These are phyloP conservation scores for Aspergillus sp. DNA, from an alignment of 2,329 filamentous ascomycete genomes.

Conservation along the genomic window DNA sequence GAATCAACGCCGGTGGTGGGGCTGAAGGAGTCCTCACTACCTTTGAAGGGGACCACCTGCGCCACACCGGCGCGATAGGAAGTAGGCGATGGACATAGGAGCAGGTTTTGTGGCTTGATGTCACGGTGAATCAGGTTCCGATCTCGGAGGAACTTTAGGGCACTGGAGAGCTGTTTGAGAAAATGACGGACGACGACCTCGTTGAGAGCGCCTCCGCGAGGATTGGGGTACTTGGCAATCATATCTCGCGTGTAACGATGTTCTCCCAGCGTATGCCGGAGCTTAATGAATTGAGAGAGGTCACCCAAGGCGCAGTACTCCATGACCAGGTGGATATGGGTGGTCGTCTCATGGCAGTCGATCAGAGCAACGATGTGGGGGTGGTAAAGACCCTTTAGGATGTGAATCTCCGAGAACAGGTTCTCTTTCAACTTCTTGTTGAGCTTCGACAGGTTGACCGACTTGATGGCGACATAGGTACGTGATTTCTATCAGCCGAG, in stretches of 20 bases:
- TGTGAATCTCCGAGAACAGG: conserved; percentile 90
- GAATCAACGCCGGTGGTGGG: conserved; percentile 78
- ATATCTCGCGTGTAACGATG: conserved; percentile 84
- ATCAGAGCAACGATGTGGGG: conserved; percentile 96
- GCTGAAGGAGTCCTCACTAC: conserved; percentile 75
- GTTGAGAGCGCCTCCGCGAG: conserved; percentile 78
- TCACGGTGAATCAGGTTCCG: conserved; percentile 93
- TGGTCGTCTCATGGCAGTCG: conserved; percentile 82
- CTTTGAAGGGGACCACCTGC: conserved; percentile 68
- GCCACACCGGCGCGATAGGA: conserved; percentile 64
- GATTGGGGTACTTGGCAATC: conserved; percentile 88
- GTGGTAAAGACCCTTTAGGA: conserved; percentile 88
- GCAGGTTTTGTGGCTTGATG: conserved; percentile 93
- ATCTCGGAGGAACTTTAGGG: conserved; percentile 80
- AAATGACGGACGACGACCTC: conserved; percentile 98
- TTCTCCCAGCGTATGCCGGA: conserved; percentile 74
- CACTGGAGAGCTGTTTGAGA: conserved; percentile 88
- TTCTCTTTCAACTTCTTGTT: conserved; percentile 97
- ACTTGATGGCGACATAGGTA: conserved; percentile 90
- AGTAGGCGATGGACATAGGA: conserved; percentile 76
- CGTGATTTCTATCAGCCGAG: conserved; percentile 61
- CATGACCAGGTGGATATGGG: conserved; percentile 96
- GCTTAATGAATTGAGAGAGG: conserved; percentile 93
- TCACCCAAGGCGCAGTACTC: conserved; percentile 97
- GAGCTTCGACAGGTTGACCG: conserved; percentile 83